A percentile compares a stretch with the other conserved stretches of the same genome.
These are phyloP conservation scores for Polygonum aviculare DNA, from an alignment of 148 eudicot species.

Conservation along the genomic window DNA sequence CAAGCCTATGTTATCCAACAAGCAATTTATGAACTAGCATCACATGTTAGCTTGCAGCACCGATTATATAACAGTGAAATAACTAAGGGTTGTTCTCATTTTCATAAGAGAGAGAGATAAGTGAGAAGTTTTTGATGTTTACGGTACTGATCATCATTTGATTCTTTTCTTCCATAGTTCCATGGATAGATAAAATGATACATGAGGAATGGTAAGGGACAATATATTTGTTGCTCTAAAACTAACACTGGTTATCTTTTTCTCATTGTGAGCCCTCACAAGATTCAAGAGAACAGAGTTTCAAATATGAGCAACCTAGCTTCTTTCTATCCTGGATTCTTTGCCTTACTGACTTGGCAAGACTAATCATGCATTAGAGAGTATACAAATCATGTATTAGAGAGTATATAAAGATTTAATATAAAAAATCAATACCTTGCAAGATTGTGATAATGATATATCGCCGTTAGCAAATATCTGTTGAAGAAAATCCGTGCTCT, in stretches of 20 bases:
- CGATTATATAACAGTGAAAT: not conserved
- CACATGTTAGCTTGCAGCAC: not conserved
- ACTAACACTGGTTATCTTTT: not conserved
- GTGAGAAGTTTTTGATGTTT: not conserved
- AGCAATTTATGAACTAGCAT: not conserved
- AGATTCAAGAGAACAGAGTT: not conserved
- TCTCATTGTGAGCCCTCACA: not conserved
- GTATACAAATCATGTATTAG: not conserved
- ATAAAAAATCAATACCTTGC: conserved; percentile 34
- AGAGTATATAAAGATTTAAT: conserved; percentile 12
- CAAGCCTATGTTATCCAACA: conserved; percentile 37
- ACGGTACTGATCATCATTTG: not conserved
- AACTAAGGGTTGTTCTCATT: not conserved
- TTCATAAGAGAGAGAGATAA: not conserved
- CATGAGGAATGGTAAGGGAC: not conserved
- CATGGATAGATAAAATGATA: not conserved
- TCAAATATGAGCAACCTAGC: conserved; percentile 1
- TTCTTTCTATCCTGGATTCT: not conserved
- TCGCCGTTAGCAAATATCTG: conserved; percentile 51
- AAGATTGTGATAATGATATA: conserved; percentile 37
- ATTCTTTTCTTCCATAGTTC: not conserved
- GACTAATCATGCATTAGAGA: not conserved
- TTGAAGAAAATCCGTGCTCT: conserved; percentile 58
- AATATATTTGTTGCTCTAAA: not conserved
- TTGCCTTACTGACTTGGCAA: not conserved